These are phyloP conservation scores for Talaromyces sp. DNA, from an alignment of 2,329 filamentous ascomycete species.

Conservation along the genomic window DNA sequence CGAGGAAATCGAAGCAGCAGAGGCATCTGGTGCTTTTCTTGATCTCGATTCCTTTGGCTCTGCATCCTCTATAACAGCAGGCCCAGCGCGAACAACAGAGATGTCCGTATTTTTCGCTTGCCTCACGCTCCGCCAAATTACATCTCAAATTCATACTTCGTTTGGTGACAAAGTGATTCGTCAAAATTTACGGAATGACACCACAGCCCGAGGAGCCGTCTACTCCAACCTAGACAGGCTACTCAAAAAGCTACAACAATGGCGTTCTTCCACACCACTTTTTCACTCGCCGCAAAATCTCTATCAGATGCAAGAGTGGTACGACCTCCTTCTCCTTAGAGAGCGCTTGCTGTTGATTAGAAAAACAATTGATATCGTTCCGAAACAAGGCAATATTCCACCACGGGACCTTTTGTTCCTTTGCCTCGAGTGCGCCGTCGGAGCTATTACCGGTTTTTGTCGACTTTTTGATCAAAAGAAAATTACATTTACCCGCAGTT, in stretches of 20 bases:
- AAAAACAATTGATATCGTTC: constrained; percentile 45
- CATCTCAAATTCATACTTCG: constrained; percentile 33
- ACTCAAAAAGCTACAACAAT: constrained; percentile 38
- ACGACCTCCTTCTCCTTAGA: constrained; percentile 46
- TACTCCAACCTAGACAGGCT: constrained; percentile 30
- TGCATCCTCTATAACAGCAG: not conserved
- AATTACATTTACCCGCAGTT: constrained; percentile 52
- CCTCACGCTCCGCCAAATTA: constrained; percentile 44
- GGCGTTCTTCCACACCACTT: constrained; percentile 38
- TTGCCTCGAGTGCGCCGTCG: constrained; percentile 40
- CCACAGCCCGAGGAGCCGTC: constrained; percentile 14
- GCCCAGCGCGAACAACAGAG: constrained; percentile 26
- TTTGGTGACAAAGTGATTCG: constrained; percentile 6
- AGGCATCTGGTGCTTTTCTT: constrained; percentile 12
- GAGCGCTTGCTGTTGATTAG: constrained; percentile 47
- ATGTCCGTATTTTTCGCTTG: constrained; percentile 45
- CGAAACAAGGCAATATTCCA: constrained; percentile 37
- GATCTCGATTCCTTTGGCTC: constrained; percentile 18
- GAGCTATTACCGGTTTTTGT: constrained; percentile 46
- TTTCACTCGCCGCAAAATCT: constrained; percentile 41
- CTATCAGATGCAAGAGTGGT: constrained; percentile 51
- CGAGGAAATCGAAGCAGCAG: constrained; percentile 30
- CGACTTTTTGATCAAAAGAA: constrained; percentile 36
- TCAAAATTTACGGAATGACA: not conserved
- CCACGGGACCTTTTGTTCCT: constrained; percentile 35